These are phyloP conservation scores for Phoenix dactylifera DNA, from an alignment of 176 grass and related monocot species.

Conservation along the genomic window DNA sequence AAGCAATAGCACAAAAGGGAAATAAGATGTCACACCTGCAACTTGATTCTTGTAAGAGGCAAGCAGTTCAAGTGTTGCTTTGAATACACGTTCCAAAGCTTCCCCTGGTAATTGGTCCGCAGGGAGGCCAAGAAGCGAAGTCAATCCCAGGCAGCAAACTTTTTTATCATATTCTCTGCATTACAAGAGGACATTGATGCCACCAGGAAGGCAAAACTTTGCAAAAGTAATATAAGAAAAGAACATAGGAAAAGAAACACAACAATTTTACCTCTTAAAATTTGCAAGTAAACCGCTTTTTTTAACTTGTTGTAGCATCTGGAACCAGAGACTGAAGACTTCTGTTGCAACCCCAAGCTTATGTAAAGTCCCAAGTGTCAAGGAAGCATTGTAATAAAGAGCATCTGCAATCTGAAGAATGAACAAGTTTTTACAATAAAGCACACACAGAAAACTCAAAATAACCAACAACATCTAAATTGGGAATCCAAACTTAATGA, in stretches of 20 bases:
- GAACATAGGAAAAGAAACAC: background rate
- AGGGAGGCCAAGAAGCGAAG: constrained; percentile 73
- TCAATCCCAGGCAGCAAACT: constrained; percentile 70
- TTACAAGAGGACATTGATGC: background rate
- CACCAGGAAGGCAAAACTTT: no score
- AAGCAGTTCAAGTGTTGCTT: constrained; percentile 81
- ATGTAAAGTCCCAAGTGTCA: constrained; percentile 61
- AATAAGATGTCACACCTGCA: constrained; percentile 43
- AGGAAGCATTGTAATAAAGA: constrained; percentile 60
- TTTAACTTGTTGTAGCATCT: constrained; percentile 68
- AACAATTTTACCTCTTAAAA: constrained; percentile 53
- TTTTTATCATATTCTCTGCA: constrained; percentile 84
- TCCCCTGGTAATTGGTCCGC: constrained; percentile 69
- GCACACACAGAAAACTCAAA: background rate
- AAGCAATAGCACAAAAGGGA: background rate
- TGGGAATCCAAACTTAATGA: no score
- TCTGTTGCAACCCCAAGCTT: constrained; percentile 62
- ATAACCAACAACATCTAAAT: no score
- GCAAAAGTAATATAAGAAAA: background rate
- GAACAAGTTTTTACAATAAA: no score
- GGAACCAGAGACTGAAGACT: constrained; percentile 78
- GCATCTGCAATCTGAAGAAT: constrained; percentile 68
- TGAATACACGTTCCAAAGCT: constrained; percentile 74
- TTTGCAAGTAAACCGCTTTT: constrained; percentile 60
- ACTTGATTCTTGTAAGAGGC: constrained; percentile 82